Conservation (phyloP, 352 stramenopile species). For the Phytophthora hibernalis region DNA sequence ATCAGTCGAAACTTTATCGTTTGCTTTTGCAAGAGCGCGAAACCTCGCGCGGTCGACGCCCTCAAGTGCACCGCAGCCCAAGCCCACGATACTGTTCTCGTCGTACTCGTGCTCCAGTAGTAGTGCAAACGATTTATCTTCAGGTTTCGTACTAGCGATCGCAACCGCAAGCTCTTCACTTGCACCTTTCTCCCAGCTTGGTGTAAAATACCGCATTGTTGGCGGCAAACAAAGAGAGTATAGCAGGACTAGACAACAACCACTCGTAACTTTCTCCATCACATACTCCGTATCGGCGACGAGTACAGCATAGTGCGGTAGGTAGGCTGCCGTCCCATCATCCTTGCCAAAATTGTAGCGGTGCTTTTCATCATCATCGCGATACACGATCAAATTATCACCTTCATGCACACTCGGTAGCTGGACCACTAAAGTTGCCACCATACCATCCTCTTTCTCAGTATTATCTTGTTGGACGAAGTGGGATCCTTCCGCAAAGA, state of each 20-base stretch:
- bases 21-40: neutral
- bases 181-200: neutral
- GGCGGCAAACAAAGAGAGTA: conserved; percentile 22
- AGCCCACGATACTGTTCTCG: neutral
- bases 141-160: neutral
- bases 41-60: neutral
- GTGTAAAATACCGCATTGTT: too few species aligned
- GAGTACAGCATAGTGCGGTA: conserved; percentile 19
- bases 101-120: neutral
- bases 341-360: too few species aligned
- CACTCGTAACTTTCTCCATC: conserved; percentile 26
- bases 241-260: conserved; percentile 21
- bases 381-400: too few species aligned
- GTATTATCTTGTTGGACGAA: too few species aligned
- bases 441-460: too few species aligned
- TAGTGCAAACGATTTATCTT: neutral
- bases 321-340: conserved; percentile 14
- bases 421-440: too few species aligned
- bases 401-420: too few species aligned
- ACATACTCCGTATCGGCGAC: conserved; percentile 26
- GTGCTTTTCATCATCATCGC: too few species aligned
- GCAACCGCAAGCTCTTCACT: neutral
- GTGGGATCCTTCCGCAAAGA: too few species aligned
- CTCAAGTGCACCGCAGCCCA: neutral
- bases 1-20: neutral